These are phyloP conservation scores for Nakazawaea molendinolei DNA, from an alignment of 805 yeast species.

Conservation along the genomic window DNA sequence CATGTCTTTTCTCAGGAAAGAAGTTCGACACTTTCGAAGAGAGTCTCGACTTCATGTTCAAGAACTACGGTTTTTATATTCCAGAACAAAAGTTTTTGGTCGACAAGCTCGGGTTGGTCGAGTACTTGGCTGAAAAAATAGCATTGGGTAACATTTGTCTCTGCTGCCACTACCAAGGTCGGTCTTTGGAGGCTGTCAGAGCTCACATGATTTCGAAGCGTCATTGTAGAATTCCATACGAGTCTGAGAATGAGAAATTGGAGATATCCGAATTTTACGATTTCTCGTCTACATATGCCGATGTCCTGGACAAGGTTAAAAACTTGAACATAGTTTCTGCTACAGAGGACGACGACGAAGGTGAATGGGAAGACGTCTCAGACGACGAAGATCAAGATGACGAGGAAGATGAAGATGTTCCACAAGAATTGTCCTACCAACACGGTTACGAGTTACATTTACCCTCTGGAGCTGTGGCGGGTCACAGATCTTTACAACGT, in stretches of 20 bases:
- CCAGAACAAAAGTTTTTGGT: constrained; percentile 73
- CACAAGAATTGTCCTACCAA: constrained; percentile 24
- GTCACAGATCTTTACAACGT: constrained; percentile 72
- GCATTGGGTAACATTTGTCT: constrained; percentile 81
- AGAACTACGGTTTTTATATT: constrained; percentile 74
- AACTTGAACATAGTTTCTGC: constrained; percentile 17
- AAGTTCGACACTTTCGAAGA: constrained; percentile 32
- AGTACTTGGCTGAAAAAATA: constrained; percentile 71
- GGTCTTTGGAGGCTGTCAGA: constrained; percentile 74
- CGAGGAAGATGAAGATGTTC: constrained; percentile 25
- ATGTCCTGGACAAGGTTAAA: constrained; percentile 19
- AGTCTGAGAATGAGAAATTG: constrained; percentile 66
- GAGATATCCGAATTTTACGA: constrained; percentile 81
- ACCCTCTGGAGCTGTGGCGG: constrained; percentile 73
- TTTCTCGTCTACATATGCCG: constrained; percentile 57
- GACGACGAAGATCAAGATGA: constrained; percentile 29
- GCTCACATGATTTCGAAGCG: constrained; percentile 83
- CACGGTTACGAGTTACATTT: constrained; percentile 59
- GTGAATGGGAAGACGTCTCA: constrained; percentile 27
- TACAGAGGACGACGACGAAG: constrained; percentile 26
- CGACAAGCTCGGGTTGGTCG: constrained; percentile 67
- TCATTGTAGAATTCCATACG: constrained; percentile 88
- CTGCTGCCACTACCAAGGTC: constrained; percentile 80
- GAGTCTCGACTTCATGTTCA: constrained; percentile 66
- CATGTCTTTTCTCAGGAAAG: constrained; percentile 44